Base-by-base conservation (phyloP, 345 rosid species). In the Erucastrum elatum region DNA sequence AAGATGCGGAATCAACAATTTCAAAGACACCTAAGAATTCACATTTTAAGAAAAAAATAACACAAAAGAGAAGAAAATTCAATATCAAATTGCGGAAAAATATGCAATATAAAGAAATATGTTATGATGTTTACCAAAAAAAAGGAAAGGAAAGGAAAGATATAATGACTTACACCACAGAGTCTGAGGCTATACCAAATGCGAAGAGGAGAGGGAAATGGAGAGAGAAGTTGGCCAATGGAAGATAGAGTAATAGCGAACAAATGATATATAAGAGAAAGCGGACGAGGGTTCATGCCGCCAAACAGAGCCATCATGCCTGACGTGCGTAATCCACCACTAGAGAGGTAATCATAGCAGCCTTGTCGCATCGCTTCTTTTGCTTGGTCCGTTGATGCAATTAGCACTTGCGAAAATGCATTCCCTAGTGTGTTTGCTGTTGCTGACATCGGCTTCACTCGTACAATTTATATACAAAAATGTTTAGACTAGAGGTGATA, bases 1-100 rank as follows among this genome's bases (percentile, higher is more conserved):
- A 58, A 86, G 77, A 72, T 83, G 70, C 1, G 86, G 86, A 69
- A 71, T 58, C 78, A 86, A 81, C 70, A 86, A 83, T 68, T 84
- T 39, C 25, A 82, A 67, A 64, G 85, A 61, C 64, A 78, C 27
- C 89, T 86, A 81, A 21, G 1, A 0, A 31, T 53, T 46, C 71
- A 71, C 27, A 46, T 13, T 44, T 37, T 37, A 8, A 37, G 11
- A 4, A 15, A 15, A 15, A 5, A 15, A n/a, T 7, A 51, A 15
- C 17, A n/a, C 21, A 16, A 53, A 44, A 44, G 15, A 12, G 12
- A 44, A 51, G n/a, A 29, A 4, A 12, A 55, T 61, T 13, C 8
- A 68, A 27, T 61, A 41, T 71, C 44, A 71, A 27, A 37, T 29
- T 58, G 0, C 44, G 44, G 44, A 37, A 37, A 34, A 37, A 2